Conservation (phyloP, 2,329 filamentous ascomycete genomes). For the Cladosporium cucumerinum region DNA sequence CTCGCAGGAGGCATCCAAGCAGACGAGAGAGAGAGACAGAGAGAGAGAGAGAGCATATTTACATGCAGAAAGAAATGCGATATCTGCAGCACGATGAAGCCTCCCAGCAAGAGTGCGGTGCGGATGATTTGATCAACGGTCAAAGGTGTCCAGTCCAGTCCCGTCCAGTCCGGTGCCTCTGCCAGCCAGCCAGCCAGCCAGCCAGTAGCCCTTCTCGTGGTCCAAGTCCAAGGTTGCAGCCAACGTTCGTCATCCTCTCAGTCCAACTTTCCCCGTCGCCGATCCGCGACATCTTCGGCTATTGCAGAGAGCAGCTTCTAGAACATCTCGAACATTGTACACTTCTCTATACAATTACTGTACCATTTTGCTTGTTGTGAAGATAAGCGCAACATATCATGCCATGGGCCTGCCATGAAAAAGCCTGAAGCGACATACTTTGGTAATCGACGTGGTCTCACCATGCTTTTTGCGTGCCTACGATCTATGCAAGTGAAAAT, state of each 20-base stretch:
- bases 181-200: too few species aligned
- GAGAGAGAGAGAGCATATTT: not conserved
- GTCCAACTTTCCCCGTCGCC: not conserved
- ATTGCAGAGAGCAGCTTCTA: not conserved
- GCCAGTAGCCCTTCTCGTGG: too few species aligned
- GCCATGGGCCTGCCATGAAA: not conserved
- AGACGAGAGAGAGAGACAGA: not conserved
- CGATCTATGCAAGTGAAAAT: not conserved
- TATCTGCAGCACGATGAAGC: not conserved
- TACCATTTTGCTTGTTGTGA: not conserved
- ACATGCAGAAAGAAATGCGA: not conserved
- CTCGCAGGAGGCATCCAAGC: not conserved
- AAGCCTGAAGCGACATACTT: not conserved
- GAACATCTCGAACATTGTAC: not conserved
- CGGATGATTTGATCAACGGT: not conserved
- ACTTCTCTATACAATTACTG: not conserved
- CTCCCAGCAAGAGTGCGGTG: not conserved
- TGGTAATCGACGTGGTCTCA: not conserved
- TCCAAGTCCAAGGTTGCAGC: not conserved
- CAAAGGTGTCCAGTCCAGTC: not conserved
- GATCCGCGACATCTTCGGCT: not conserved
- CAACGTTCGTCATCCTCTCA: not conserved
- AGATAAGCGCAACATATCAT: not conserved
- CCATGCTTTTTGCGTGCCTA: not conserved
- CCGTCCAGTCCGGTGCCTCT: not conserved